Evolutionary conservation across 2,329 filamentous ascomycete genomes (phyloP).

Genomic region (Emericellopsis cladophorae): DNA sequence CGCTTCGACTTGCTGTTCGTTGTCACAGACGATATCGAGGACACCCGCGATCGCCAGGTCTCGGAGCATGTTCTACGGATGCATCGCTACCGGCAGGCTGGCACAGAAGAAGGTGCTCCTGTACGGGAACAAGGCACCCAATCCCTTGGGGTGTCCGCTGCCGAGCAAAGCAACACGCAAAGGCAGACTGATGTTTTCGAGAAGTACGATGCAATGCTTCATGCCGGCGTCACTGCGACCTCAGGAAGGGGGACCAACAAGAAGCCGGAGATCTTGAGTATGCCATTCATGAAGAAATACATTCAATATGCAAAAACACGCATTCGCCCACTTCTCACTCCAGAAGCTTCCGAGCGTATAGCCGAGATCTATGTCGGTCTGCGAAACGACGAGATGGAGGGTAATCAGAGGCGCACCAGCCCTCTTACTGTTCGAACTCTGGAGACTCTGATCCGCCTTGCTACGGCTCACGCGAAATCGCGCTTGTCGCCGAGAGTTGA

Average conservation of each 20-base stretch:
- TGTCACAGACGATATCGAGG: constrained; percentile 96
- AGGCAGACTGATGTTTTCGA: constrained; percentile 81
- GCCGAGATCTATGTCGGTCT: constrained; percentile 82
- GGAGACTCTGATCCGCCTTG: constrained; percentile 94
- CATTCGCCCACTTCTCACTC: constrained; percentile 80
- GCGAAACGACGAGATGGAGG: constrained; percentile 89
- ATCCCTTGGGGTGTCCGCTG: constrained; percentile 74
- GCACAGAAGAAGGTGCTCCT: constrained; percentile 86
- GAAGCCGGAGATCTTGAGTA: constrained; percentile 80
- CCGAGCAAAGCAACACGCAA: constrained; percentile 61
- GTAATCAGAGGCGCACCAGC: constrained; percentile 84
- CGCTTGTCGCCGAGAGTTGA: constrained; percentile 81
- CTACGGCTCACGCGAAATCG: constrained; percentile 90
- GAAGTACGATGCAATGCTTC: constrained; percentile 92
- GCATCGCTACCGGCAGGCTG: constrained; percentile 88
- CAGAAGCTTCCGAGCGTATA: constrained; percentile 85
- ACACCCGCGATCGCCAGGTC: constrained; percentile 77
- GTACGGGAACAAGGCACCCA: constrained; percentile 81
- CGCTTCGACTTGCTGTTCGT: constrained; percentile 98
- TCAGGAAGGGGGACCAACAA: constrained; percentile 62
- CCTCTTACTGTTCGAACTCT: constrained; percentile 95
- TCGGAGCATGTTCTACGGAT: constrained; percentile 96
- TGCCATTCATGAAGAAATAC: constrained; percentile 98
- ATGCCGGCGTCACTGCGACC: constrained; percentile 74
- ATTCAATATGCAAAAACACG: constrained; percentile 94